Base-by-base conservation (phyloP, 139 green algal genomes). In the Astrephomene gubernaculifera region DNA sequence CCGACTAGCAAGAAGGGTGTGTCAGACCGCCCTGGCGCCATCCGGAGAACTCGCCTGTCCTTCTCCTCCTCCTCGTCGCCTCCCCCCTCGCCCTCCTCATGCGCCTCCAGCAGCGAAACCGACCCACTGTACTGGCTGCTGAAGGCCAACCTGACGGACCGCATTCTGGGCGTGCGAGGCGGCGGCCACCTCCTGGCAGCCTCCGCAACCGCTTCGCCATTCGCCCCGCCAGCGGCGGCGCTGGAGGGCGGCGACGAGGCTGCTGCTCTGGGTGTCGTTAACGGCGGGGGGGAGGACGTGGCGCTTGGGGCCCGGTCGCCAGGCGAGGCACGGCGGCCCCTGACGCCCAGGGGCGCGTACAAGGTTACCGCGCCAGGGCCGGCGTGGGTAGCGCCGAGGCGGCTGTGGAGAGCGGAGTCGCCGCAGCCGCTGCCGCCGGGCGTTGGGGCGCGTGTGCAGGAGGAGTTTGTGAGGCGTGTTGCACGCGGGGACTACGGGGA, bases 61-160 rank as follows among this genome's bases (percentile, higher is more conserved):
- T n/a, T n/a, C n/a, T n/a, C n/a, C n/a, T n/a, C n/a, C n/a, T n/a
- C n/a, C n/a, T n/a, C n/a, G n/a, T n/a, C n/a, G n/a, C n/a, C n/a
- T n/a, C n/a, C n/a, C n/a, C n/a, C n/a, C n/a, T n/a, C n/a, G n/a
- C n/a, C n/a, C n/a, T n/a, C 43, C 29, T 9, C 41, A 1, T 2
- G 1, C n/a, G 1, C 33, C 12, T 80, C 5, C 71, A 82, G 36
- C 27, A 5, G 31, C 54, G 60, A 83, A 41, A 60, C 60, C 22
- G 60, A 83, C 75, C 75, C 75, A 22, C 45, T 25, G 39, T 83
- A 43, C 75, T 83, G 75, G 75, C 39, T 83, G 54, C n/a, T 12
- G 19, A 83, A 83, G 60, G 57, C 74, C 38, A 35, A 57, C 35
- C 27, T 41, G 22, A 38, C 36, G 21, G 74, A 71, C 74, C 74